These are phyloP conservation scores for Cyclotella sp. DNA, from an alignment of 108 stramenopile genomes.

Conservation along the genomic window DNA sequence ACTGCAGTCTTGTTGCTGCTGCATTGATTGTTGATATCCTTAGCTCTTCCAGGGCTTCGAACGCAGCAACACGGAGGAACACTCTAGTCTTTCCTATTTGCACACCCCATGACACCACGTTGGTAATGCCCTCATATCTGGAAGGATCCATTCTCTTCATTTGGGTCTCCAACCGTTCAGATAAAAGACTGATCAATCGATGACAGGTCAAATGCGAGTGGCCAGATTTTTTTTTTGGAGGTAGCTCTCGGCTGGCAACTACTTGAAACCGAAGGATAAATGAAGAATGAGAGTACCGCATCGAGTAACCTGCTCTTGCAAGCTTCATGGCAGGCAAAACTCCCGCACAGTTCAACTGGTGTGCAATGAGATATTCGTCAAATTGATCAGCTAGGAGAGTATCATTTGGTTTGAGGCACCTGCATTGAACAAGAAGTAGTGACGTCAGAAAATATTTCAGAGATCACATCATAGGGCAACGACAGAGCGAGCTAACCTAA, in stretches of 20 bases:
- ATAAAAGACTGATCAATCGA: slow-evolving; percentile 46
- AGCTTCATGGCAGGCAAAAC: slow-evolving; percentile 99
- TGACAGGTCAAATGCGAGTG: slow-evolving; percentile 12
- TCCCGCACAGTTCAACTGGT: slow-evolving; percentile 96
- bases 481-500: slow-evolving; percentile 35
- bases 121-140: slow-evolving; percentile 56
- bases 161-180: slow-evolving; percentile 58
- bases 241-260: slow-evolving; percentile 59
- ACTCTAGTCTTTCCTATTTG: slow-evolving; percentile 93
- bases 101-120: slow-evolving; percentile 70
- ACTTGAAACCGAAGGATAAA: slow-evolving; percentile 87
- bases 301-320: slow-evolving; percentile 96
- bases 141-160: slow-evolving; percentile 28
- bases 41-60: slow-evolving; percentile 85
- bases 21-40: slow-evolving; percentile 50
- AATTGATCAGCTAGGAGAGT: slow-evolving; percentile 79
- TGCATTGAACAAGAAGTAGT: slow-evolving; percentile 18
- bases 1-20: slow-evolving; percentile 43
- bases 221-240: slow-evolving; percentile 25
- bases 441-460: background rate
- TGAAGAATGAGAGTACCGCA: slow-evolving; percentile 87
- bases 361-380: slow-evolving; percentile 77
- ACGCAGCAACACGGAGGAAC: slow-evolving; percentile 77
- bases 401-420: slow-evolving; percentile 99
- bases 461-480: background rate